Base-by-base conservation (phyloP, 495 filamentous ascomycete species). In the Pseudomonodictys pantanalensis region DNA sequence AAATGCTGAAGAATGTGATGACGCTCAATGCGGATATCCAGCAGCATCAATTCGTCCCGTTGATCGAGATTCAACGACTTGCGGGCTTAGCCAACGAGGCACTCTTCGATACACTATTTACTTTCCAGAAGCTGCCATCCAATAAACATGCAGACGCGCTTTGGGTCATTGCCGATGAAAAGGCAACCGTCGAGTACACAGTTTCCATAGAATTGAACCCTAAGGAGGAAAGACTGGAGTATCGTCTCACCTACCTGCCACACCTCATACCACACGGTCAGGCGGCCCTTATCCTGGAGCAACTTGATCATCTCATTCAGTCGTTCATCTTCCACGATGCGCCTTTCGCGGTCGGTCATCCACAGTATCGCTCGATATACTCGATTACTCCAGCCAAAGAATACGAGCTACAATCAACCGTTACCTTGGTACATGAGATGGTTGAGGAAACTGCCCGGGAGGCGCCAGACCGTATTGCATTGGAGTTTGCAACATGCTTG, bases 61-160 rank as follows among this genome's bases (percentile, higher is more conserved):
- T 93, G 15, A 71, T 77, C 5, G 78, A 80, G 23, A 83, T 93
- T 32, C 88, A 91, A 61, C 78, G 79, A 25, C 85, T 82, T 79
- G 74, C 86, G 44, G 82, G 81, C 2, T 75, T 72, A 45, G 73
- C 79, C 0, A 78, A 85, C 28, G 72, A 79, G 20, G 74, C 76
- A 11, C 77, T 90, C 2, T 92, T 95, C 63, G 89, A 95, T 69
- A 88, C 88, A 0, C 71, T 95, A 26, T 83, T 95, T 67, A 84
- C 85, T 0, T 92, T 89, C 67, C 90, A 92, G 65, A 91, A 89
- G 58, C 56, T 77, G 0, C 49, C 47, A 0, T 33, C 35, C 5
- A 30, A 59, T 2, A 65, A 70, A 3, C 1, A 29, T 9, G 2
- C 3, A 17, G 8, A 42, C 12, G 26, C 39, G 12, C 32, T 42